Evolutionary conservation across 1,284 basidiomycete genomes (phyloP).

Genomic region (Neonothopanus nambi): DNA sequence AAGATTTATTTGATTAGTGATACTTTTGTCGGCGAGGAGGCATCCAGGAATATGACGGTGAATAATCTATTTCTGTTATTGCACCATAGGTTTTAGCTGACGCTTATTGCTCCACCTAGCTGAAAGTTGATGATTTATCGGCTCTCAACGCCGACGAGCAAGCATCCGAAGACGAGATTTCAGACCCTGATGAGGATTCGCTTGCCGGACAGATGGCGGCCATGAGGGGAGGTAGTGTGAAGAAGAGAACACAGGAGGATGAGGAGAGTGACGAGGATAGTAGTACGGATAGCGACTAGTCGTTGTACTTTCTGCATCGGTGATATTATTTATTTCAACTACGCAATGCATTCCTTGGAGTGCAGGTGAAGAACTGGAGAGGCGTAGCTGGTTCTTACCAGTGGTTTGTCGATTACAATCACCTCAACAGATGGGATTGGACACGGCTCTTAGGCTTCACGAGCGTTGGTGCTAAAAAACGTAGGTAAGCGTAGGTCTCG

Average conservation of each 20-base stretch:
- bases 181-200: constrained; percentile 93
- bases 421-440: no score
- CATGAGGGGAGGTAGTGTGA: constrained; percentile 91
- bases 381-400: no score
- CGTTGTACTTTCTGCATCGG: no score
- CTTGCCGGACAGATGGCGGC: constrained; percentile 98
- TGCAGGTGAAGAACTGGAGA: no score
- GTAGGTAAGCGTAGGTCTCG: no score
- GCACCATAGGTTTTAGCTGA: not conserved
- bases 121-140: constrained; percentile 79
- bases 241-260: constrained; percentile 55
- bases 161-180: constrained; percentile 86
- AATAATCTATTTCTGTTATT: no score
- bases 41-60: constrained; percentile 71
- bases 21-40: constrained; percentile 86
- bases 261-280: constrained; percentile 48
- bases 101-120: constrained; percentile 43
- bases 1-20: constrained; percentile 86
- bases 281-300: constrained; percentile 31
- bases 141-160: constrained; percentile 59
- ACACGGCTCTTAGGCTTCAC: no score
- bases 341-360: no score
- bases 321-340: no score
- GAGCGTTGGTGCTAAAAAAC: no score
- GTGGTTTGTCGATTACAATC: no score